These are phyloP conservation scores for Botrytis deweyae DNA, from an alignment of 2,329 filamentous ascomycete species.

Conservation along the genomic window DNA sequence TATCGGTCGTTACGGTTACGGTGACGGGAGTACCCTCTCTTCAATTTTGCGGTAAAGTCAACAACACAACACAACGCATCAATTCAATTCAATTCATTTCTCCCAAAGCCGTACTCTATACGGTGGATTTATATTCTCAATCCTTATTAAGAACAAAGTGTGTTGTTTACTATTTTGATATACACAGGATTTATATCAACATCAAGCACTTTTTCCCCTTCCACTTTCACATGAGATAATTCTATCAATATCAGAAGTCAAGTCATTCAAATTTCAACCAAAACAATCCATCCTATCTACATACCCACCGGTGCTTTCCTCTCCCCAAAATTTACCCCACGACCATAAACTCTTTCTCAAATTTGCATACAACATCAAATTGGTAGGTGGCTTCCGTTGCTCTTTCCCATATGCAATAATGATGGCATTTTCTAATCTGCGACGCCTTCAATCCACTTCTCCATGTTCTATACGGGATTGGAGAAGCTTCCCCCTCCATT, in stretches of 20 bases:
- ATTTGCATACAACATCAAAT: constrained; percentile 12
- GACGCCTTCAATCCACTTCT: constrained; percentile 26
- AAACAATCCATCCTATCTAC: background rate
- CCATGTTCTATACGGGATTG: constrained; percentile 25
- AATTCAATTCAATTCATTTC: background rate
- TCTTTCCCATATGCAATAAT: constrained; percentile 5
- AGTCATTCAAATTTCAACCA: background rate
- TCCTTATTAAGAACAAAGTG: background rate
- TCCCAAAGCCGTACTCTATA: background rate
- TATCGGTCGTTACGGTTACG: constrained; percentile 19
- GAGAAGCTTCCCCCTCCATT: constrained; percentile 26
- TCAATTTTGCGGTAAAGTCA: constrained; percentile 12
- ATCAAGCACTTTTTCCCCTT: background rate
- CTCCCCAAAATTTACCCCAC: constrained; percentile 13
- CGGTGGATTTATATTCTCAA: background rate
- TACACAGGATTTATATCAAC: background rate
- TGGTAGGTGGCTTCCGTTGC: constrained; percentile 16
- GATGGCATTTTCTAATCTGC: background rate
- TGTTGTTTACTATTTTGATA: background rate
- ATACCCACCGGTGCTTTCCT: background rate
- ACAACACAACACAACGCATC: constrained; percentile 14
- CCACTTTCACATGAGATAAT: background rate
- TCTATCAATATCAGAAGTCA: background rate
- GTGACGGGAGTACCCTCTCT: background rate
- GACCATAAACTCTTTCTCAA: constrained; percentile 19